Evolutionary conservation across 176 grass and related monocot genomes (phyloP), one percentile per base, ranked within the genome.

Genomic region (Eremochloa ophiuroides): DNA sequence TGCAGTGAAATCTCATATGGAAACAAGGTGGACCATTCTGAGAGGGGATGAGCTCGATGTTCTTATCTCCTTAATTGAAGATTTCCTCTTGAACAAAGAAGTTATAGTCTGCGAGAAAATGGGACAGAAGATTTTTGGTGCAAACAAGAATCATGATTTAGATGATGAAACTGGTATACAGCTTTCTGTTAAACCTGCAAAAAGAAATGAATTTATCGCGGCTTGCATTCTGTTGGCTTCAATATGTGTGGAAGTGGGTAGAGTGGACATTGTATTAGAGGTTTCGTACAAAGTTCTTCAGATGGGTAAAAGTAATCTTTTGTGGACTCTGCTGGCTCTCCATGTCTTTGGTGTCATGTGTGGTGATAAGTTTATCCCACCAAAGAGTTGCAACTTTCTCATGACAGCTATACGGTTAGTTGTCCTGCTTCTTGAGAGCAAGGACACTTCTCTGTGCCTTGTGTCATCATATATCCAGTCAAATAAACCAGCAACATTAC

Each of bases 251-350:
- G 67, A 81, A 76, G 59, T 85, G 47, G 91, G 89, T 33, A 88
- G 81, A 75, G 41, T 88, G 38, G 86, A 87, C 81, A 35, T 91
- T 84, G 51, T 86, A 74, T 77, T 90, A 67, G 90, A 87, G 76
- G n/a, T 83, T 79, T 87, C 90, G 4, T 98, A 98, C 67, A 94
- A 80, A 88, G 71, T 93, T 89, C 90, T 98, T 88, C 78, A 82
- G 22, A 75, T 50, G 58, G 88, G 90, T 77, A 93, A 82, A 89
- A 81, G 44, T 69, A 84, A 91, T 80, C 61, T 87, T 87, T 89
- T 62, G 8, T 87, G 83, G 84, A 87, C 91, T 77, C 46, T 98
- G 53, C 78, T 93, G 42, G 85, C 84, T 46, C 73, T 92, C 66
- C 95, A 98, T 75, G 62, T 95, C 84, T 93, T 98, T 86, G 84